phyloP scores from a whole-genome alignment of 2,329 filamentous ascomycete genomes.

The Diplodia sapinea region DNA sequence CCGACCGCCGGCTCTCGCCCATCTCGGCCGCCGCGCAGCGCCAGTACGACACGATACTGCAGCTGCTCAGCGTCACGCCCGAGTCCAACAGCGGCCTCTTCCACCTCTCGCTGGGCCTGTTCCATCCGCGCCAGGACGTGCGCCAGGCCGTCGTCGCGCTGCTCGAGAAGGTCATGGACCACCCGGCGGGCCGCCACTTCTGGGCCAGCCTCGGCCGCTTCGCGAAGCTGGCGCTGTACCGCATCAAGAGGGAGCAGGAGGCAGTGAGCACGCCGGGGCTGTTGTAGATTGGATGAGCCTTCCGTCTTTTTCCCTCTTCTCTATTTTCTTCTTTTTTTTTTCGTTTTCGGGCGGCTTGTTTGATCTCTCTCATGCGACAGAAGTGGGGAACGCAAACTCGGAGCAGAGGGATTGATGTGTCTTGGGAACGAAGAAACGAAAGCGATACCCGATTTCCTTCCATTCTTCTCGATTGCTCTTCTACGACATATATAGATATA shows the following conservation, averaged over 20 bases:
- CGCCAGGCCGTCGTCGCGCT: slow-evolving; percentile 78
- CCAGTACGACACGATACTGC: slow-evolving; percentile 48
- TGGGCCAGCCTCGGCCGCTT: slow-evolving; percentile 87
- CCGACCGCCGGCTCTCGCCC: slow-evolving; percentile 9
- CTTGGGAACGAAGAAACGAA: slow-evolving; percentile 21
- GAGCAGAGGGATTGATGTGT: neutral
- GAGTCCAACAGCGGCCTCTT: slow-evolving; percentile 89
- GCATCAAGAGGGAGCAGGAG: slow-evolving; percentile 69
- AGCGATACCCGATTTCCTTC: slow-evolving; percentile 23
- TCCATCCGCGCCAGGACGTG: slow-evolving; percentile 85
- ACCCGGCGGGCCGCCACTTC: slow-evolving; percentile 92
- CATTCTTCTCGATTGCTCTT: slow-evolving; percentile 3
- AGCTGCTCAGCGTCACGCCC: slow-evolving; percentile 80
- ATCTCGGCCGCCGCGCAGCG: slow-evolving; percentile 34
- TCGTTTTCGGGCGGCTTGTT: neutral
- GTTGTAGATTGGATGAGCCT: neutral
- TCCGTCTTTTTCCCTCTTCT: neutral
- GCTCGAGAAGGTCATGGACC: slow-evolving; percentile 79
- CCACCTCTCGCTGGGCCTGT: slow-evolving; percentile 86
- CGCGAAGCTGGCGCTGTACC: slow-evolving; percentile 82
- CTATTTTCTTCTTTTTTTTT: neutral
- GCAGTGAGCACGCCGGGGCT: neutral
- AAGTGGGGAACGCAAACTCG: neutral
- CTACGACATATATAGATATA: neutral
- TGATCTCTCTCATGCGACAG: neutral